Base-by-base conservation (phyloP, 371 early-diverging fungal genomes). In the Gilbertella persicaria region DNA sequence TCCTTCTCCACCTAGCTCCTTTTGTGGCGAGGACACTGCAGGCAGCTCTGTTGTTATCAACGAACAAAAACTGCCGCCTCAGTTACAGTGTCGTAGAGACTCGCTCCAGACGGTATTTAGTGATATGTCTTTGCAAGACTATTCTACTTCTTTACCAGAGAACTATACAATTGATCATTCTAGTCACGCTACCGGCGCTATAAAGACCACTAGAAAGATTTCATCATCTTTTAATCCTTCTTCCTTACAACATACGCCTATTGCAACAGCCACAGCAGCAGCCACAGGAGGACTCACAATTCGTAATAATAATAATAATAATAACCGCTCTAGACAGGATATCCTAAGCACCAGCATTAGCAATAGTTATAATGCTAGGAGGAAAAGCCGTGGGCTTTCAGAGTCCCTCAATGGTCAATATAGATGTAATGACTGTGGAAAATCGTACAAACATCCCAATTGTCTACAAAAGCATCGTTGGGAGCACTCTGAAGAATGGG, bases 401-500 rank as follows among this genome's bases (percentile, higher is more conserved):
- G 60, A 53, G 37, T 54, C 70, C 25, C 60, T 52, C 51, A 48
- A 38, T 51, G 49, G 58, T n/a, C 65, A 57, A 10, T 48, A 50
- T 24, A 62, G 74, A 45, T 89, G 89, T 45, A 63, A 74, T 19
- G 81, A 78, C 20, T 89, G 90, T 66, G 87, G 87, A 46, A 89
- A 89, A 62, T 66, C 78, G 2, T 88, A 87, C 64, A 86, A 86
- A 46, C 83, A 82, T 47, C 79, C 84, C 28, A 85, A 83, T 51
- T 87, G 86, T 42, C 67, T 89, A 10, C 64, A 73, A 60, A 85
- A 85, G 60, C 90, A 89, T 64, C 79, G 82, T 23, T 85, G 86
- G 86, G 85, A 88, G 53, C 90, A 89, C 48, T 83, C 86, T 16
- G 81, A 79, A 41, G 71, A 81, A 51, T 89, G 90, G 90, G 78